These are phyloP conservation scores for Myrica gale DNA, from an alignment of 306 rosid species.

Conservation along the genomic window DNA sequence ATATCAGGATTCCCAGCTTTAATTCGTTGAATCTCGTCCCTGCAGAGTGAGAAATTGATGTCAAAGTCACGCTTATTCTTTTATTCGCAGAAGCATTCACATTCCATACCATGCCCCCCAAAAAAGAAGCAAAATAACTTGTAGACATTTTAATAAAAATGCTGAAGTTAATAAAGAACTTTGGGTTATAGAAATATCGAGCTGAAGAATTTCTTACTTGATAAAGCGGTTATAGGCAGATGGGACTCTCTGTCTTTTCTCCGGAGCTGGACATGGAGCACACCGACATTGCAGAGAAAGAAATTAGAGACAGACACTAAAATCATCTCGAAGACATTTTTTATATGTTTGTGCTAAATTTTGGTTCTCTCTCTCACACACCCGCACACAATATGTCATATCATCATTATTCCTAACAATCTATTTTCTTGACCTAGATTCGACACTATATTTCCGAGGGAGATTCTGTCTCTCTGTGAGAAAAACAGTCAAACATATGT, in stretches of 20 bases:
- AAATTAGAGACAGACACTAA: conserved; percentile 35
- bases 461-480: conserved; percentile 5
- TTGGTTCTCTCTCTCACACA: conserved; percentile 15
- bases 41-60: conserved; percentile 32
- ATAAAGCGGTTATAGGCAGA: conserved; percentile 99
- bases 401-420: conserved; percentile 48
- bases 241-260: conserved; percentile 98
- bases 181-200: not conserved
- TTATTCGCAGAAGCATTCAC: no score
- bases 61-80: not conserved
- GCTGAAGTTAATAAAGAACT: not conserved
- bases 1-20: conserved; percentile 98
- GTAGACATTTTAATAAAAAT: not conserved
- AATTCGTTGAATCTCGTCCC: conserved; percentile 98
- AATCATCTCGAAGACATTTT: conserved; percentile 36
- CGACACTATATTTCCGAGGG: conserved; percentile 42
- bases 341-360: not conserved
- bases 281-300: conserved; percentile 34
- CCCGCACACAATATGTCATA: conserved; percentile 33
- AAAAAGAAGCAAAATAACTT: no score
- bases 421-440: conserved; percentile 34
- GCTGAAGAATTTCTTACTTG: conserved; percentile 62
- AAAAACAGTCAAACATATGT: not conserved
- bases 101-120: no score
- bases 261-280: conserved; percentile 80